A percentile compares a stretch with the other conserved stretches of the same genome.
These are phyloP conservation scores for Nothomitra cinnamomea DNA, from an alignment of 2,329 filamentous ascomycete species.

Conservation along the genomic window DNA sequence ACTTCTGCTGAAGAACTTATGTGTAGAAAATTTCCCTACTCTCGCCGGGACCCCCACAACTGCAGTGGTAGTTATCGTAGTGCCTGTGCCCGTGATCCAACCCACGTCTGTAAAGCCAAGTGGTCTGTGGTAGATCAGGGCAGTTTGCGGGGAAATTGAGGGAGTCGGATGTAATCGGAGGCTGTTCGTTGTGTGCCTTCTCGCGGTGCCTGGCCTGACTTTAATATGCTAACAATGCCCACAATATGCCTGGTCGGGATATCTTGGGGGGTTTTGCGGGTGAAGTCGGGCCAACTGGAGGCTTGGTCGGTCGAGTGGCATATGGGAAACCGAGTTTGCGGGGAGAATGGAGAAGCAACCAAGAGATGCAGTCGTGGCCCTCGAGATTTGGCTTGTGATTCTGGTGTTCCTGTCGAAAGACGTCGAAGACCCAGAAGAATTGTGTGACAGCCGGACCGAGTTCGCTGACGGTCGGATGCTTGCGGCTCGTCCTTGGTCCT, in stretches of 20 bases:
- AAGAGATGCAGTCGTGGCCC: too few relatives aligned
- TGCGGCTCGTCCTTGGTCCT: too few relatives aligned
- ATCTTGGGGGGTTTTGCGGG: background rate
- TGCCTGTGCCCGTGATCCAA: background rate
- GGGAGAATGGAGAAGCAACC: too few relatives aligned
- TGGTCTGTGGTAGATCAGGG: too few relatives aligned
- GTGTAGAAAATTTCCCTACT: background rate
- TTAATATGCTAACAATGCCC: background rate
- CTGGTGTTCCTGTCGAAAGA: too few relatives aligned
- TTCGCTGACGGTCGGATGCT: too few relatives aligned
- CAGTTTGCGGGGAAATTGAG: background rate
- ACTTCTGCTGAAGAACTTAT: background rate
- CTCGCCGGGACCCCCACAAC: background rate
- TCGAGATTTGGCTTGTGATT: too few relatives aligned
- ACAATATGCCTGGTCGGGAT: background rate
- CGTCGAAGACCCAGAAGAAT: too few relatives aligned
- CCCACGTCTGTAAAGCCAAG: background rate
- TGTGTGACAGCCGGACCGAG: too few relatives aligned
- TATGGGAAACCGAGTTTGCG: background rate
- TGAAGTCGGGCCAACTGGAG: background rate
- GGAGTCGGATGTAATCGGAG: background rate
- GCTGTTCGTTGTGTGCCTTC: background rate
- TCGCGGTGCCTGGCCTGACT: background rate
- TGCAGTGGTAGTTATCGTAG: too few relatives aligned
- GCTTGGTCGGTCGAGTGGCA: background rate